A percentile compares a stretch with the other conserved stretches of the same genome.
Conservation (phyloP, 2,329 filamentous ascomycete species). For the Aspergillus tanneri region DNA sequence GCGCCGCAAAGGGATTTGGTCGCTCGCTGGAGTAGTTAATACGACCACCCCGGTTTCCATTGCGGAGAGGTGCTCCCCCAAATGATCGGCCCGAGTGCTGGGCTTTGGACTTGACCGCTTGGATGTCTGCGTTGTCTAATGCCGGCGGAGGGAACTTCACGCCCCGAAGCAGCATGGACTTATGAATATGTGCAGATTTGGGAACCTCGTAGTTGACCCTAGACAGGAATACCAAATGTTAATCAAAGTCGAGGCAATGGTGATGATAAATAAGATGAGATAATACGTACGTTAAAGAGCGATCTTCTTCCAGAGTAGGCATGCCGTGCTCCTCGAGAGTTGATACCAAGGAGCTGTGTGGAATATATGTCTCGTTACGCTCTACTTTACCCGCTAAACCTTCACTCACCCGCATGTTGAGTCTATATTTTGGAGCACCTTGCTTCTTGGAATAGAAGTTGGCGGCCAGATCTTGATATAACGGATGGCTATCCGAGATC, state of each 20-base stretch:
- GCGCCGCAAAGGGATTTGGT: slow-evolving; percentile 50
- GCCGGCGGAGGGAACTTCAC: slow-evolving; percentile 70
- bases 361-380: slow-evolving; percentile 80
- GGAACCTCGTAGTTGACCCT: slow-evolving; percentile 88
- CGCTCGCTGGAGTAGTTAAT: slow-evolving; percentile 55
- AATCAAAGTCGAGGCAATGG: slow-evolving; percentile 16
- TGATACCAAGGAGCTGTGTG: slow-evolving; percentile 76
- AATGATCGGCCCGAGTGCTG: slow-evolving; percentile 66
- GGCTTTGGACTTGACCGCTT: slow-evolving; percentile 66
- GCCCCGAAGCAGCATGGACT: slow-evolving; percentile 89
- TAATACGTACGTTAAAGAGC: slow-evolving; percentile 71
- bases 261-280: slow-evolving; percentile 2
- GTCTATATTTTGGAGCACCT: slow-evolving; percentile 62
- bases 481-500: slow-evolving; percentile 76
- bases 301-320: slow-evolving; percentile 78
- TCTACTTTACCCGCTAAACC: slow-evolving; percentile 77
- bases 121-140: slow-evolving; percentile 73
- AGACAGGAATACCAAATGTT: slow-evolving; percentile 24
- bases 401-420: slow-evolving; percentile 73
- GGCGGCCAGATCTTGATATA: slow-evolving; percentile 80
- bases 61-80: slow-evolving; percentile 64
- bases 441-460: slow-evolving; percentile 93
- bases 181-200: slow-evolving; percentile 69
- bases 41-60: slow-evolving; percentile 48
- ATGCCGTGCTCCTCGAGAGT: slow-evolving; percentile 70